Percentiles rank a stretch among this genome's conserved stretches.
Conservation (phyloP, 139 green algal species). For the Gonium pectorale region DNA sequence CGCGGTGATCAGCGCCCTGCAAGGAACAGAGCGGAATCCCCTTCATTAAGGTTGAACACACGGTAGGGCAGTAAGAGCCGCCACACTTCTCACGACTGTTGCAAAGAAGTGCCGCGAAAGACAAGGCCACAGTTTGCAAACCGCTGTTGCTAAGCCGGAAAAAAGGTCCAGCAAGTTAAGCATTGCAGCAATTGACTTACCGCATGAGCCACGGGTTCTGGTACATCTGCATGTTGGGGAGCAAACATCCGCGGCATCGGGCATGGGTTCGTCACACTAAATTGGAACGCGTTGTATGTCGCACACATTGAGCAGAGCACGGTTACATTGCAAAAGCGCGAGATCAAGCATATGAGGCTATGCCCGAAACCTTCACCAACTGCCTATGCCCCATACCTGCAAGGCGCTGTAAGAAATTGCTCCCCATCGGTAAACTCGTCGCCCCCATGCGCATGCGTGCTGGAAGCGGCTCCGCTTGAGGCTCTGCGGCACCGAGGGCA, state of each 20-base stretch:
- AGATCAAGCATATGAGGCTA: too few species aligned
- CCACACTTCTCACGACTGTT: too few species aligned
- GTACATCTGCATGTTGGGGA: constrained; percentile 56
- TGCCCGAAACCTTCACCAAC: too few species aligned
- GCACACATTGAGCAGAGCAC: too few species aligned
- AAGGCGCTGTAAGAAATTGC: not conserved
- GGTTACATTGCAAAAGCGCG: constrained; percentile 23
- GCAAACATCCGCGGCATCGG: not conserved
- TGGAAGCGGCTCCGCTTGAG: constrained; percentile 30
- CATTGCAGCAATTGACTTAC: constrained; percentile 13
- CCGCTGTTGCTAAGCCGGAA: too few species aligned
- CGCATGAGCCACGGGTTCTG: constrained; percentile 61
- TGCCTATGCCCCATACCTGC: not conserved
- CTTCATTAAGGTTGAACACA: too few species aligned
- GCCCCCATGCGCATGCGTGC: constrained; percentile 2
- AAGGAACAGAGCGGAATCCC: too few species aligned
- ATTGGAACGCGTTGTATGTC: constrained; percentile 33
- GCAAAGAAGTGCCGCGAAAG: too few species aligned
- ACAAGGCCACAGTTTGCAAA: too few species aligned
- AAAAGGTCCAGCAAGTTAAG: too few species aligned
- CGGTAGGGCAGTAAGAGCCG: too few species aligned
- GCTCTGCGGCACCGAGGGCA: not conserved
- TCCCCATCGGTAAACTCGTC: constrained; percentile 26
- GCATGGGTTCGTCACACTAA: too few species aligned
- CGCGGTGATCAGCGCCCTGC: constrained; percentile 43